Evolutionary conservation across 2,329 filamentous ascomycete genomes (phyloP), one percentile per base, ranked within the genome.

Genomic region (Gnomoniopsis sp.): DNA sequence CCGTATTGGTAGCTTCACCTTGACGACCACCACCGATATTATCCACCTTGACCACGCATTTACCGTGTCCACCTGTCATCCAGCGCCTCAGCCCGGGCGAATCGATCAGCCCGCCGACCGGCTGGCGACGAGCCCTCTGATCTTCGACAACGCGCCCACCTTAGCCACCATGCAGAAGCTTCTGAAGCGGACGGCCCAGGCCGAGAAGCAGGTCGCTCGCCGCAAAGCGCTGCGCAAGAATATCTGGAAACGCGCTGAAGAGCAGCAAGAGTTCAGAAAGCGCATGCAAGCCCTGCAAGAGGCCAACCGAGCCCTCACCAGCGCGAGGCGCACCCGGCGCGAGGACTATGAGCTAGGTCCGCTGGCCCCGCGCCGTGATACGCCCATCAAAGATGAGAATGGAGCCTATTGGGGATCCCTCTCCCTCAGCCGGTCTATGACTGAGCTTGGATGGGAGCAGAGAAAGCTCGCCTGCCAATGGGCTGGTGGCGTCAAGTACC

Each of bases 311-410:
- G 49, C 46, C 19, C 51, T 62, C n/a, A 34, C 44, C 23, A 43
- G 55, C 2, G 60, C 60, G 26, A 30, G 33, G 41, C 57, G 33
- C 47, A 55, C 53, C 41, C 83, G 89, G 55, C 82, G 81, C 61
- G 89, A 96, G 70, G 88, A 93, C 72, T 96, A 89, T 85, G 78
- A 88, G 63, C 74, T 91, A 64, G 93, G 93, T 0, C 83, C 89
- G 10, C 70, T 96, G 63, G 88, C 91, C 3, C 92, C 93, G 2
- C 88, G 88, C 70, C 82, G 87, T 66, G 88, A 95, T 73, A 76
- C 87, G 43, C 89, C 88, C 61, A 76, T 78, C 0, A 66, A 74
- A 48, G 79, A 81, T 50, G 78, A 74, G 26, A 88, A 86, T 68
- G 91, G 87, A 62, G 80, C 88, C 62, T 70, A 65, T 65, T 73